Evolutionary conservation across 2,329 filamentous ascomycete genomes (phyloP).

Genomic region (Coniella lustricola): DNA sequence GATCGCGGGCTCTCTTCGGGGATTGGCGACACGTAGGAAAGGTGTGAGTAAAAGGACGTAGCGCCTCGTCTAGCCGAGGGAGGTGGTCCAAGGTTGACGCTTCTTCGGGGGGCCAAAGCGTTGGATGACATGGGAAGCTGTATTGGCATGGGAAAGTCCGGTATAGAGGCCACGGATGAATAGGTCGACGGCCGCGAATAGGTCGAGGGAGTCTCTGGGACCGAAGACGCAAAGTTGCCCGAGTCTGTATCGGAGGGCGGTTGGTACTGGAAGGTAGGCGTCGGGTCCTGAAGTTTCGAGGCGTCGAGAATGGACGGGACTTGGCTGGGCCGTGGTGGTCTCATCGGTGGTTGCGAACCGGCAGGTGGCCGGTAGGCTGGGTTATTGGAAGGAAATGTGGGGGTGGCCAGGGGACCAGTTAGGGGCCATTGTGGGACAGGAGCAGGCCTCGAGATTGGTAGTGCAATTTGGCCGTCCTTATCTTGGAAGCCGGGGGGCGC

Average conservation of each 20-base stretch:
- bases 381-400: constrained; percentile 25
- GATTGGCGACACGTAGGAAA: constrained; percentile 67
- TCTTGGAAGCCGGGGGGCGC: constrained; percentile 28
- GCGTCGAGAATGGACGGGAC: constrained; percentile 53
- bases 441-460: constrained; percentile 46
- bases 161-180: constrained; percentile 50
- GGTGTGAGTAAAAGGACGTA: constrained; percentile 58
- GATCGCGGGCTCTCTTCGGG: constrained; percentile 60
- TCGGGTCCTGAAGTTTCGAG: constrained; percentile 48
- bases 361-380: constrained; percentile 44
- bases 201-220: constrained; percentile 41
- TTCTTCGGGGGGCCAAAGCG: constrained; percentile 34
- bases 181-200: constrained; percentile 46
- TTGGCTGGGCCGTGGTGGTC: constrained; percentile 53
- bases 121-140: constrained; percentile 21
- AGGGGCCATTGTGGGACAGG: constrained; percentile 51
- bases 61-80: constrained; percentile 53
- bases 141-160: constrained; percentile 48
- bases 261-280: constrained; percentile 44
- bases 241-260: constrained; percentile 31
- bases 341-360: constrained; percentile 46
- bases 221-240: constrained; percentile 26
- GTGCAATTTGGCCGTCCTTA: constrained; percentile 31
- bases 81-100: constrained; percentile 51
- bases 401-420: constrained; percentile 31